Evolutionary conservation across 495 filamentous ascomycete species (phyloP).

Genomic region (Penicillium silybi): DNA sequence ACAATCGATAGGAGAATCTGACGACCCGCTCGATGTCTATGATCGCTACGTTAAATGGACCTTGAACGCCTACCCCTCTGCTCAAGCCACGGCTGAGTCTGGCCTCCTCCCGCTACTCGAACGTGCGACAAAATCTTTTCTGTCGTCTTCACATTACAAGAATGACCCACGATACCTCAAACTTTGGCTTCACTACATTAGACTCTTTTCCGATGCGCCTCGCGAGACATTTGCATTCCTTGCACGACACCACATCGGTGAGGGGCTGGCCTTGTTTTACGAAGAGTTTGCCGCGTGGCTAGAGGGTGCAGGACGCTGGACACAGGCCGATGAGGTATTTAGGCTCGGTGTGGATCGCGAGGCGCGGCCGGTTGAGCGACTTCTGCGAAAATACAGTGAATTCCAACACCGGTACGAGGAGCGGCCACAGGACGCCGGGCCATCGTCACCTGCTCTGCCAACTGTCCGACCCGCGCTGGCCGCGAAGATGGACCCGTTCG

Average conservation of each 20-base stretch:
- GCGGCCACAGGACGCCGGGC: conserved; percentile 57
- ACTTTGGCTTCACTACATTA: conserved; percentile 90
- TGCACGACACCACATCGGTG: conserved; percentile 81
- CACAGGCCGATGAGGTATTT: conserved; percentile 91
- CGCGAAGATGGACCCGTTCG: conserved; percentile 81
- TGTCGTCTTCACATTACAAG: conserved; percentile 79
- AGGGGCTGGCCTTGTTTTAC: conserved; percentile 88
- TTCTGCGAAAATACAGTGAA: conserved; percentile 84
- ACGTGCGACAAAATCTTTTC: conserved; percentile 84
- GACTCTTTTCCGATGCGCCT: conserved; percentile 86
- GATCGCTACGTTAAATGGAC: conserved; percentile 98
- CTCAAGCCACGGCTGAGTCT: conserved; percentile 85
- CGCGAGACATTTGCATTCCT: conserved; percentile 90
- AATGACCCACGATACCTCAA: conserved; percentile 93
- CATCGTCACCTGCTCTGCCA: conserved; percentile 81
- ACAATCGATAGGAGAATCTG: conserved; percentile 70
- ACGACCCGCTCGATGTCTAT: conserved; percentile 93
- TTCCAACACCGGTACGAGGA: conserved; percentile 75
- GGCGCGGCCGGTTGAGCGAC: conserved; percentile 74
- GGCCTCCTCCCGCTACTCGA: conserved; percentile 86
- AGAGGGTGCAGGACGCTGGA: conserved; percentile 80
- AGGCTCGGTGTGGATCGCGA: conserved; percentile 81
- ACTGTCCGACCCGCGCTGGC: conserved; percentile 79
- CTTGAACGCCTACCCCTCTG: conserved; percentile 87
- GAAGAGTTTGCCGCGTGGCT: conserved; percentile 95